Percentiles rank a stretch among this genome's conserved stretches.
These are phyloP conservation scores for Hygrophila difformis DNA, from an alignment of 257 asterid genomes.

Conservation along the genomic window DNA sequence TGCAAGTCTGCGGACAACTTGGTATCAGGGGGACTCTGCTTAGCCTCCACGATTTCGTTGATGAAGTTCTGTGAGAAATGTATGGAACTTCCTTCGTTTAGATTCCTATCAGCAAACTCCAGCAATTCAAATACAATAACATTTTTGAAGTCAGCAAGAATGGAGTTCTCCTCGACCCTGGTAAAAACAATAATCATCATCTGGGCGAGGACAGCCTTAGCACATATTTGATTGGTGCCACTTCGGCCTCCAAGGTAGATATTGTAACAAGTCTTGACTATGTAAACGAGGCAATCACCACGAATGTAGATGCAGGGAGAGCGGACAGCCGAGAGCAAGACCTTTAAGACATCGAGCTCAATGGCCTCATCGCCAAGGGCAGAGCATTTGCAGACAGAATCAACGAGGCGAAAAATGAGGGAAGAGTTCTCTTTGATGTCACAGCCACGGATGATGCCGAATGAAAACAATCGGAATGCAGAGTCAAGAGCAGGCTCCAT, in stretches of 20 bases:
- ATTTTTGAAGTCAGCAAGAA: constrained; percentile 42
- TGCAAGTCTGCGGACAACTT: constrained; percentile 27
- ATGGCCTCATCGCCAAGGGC: constrained; percentile 60
- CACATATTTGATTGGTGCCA: constrained; percentile 99
- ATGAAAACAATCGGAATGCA: constrained; percentile 61
- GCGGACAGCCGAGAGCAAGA: constrained; percentile 68
- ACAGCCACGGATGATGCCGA: constrained; percentile 61
- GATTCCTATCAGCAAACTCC: constrained; percentile 88
- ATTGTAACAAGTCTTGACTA: constrained; percentile 91
- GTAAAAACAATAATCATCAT: constrained; percentile 86
- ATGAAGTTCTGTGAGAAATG: constrained; percentile 75
- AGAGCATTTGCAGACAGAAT: constrained; percentile 69
- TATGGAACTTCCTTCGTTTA: constrained; percentile 86
- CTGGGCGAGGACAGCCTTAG: constrained; percentile 91
- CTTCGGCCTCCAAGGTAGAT: constrained; percentile 86
- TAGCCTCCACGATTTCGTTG: constrained; percentile 63
- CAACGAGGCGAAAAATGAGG: constrained; percentile 53
- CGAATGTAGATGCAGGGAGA: constrained; percentile 59
- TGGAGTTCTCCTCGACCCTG: constrained; percentile 67
- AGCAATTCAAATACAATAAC: constrained; percentile 65
- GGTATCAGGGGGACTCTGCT: constrained; percentile 44
- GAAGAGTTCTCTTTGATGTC: constrained; percentile 43
- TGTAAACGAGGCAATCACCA: constrained; percentile 74
- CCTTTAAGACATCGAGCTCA: constrained; percentile 75
- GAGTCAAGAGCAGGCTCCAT: constrained; percentile 94